Percentiles rank a stretch among this genome's conserved stretches.
Evolutionary conservation across 2,329 filamentous ascomycete species (phyloP).

Genomic region (Colletotrichum sublineola): DNA sequence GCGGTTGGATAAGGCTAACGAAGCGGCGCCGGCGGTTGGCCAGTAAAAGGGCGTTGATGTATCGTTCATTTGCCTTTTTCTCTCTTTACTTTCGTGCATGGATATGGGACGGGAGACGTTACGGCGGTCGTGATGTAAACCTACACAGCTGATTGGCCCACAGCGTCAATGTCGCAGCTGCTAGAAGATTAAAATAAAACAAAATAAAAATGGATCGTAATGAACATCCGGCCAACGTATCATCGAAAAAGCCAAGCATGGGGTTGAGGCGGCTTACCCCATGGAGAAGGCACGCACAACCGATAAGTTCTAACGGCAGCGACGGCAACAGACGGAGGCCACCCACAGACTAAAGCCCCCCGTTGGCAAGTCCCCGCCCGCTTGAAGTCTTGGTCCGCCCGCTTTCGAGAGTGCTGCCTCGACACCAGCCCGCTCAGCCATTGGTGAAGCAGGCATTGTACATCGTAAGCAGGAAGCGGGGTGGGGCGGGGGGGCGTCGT

Average conservation of each 20-base stretch:
- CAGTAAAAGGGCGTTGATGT: constrained; percentile 9
- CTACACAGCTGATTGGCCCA: background rate
- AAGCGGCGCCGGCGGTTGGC: constrained; percentile 50
- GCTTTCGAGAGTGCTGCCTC: constrained; percentile 13
- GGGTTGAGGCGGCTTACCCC: constrained; percentile 30
- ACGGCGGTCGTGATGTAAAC: constrained; percentile 4
- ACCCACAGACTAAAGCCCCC: constrained; percentile 9
- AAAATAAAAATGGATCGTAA: constrained; percentile 17
- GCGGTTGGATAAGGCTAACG: constrained; percentile 64
- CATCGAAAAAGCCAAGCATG: constrained; percentile 37
- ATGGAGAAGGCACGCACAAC: constrained; percentile 27
- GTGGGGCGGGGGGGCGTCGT: background rate
- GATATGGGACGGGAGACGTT: constrained; percentile 7
- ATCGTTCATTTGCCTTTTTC: background rate
- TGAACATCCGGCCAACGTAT: constrained; percentile 18
- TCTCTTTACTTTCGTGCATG: background rate
- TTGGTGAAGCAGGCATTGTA: constrained; percentile 37
- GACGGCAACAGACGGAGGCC: constrained; percentile 20
- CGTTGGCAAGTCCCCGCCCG: constrained; percentile 9
- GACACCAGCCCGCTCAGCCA: constrained; percentile 11
- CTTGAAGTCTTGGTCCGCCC: constrained; percentile 32
- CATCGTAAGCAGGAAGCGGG: constrained; percentile 36
- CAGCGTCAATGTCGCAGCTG: background rate
- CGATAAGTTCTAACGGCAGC: background rate
- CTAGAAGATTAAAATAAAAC: background rate